These are phyloP conservation scores for barley (Hordeum vulgare) DNA, from an alignment of 176 grass and related monocot species.

Conservation along the genomic window DNA sequence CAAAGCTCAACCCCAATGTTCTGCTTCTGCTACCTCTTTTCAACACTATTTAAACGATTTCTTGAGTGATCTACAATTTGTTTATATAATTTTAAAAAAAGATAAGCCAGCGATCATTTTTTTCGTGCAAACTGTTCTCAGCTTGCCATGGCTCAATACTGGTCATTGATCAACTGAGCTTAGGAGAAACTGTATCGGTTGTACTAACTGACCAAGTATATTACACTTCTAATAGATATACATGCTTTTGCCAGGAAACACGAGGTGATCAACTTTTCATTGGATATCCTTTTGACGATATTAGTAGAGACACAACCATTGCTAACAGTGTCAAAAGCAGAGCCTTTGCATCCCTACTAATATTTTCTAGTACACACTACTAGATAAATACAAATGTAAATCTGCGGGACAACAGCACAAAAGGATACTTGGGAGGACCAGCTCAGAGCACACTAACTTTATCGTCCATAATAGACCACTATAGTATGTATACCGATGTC, in stretches of 20 bases:
- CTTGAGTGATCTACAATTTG: not conserved
- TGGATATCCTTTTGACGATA: slow-evolving; percentile 21
- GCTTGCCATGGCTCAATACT: not conserved
- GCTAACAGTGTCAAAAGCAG: slow-evolving; percentile 17
- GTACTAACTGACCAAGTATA: not conserved
- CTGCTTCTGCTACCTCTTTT: not conserved
- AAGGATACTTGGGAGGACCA: slow-evolving; percentile 25
- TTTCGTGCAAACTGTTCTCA: not conserved
- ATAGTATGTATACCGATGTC: slow-evolving; percentile 26
- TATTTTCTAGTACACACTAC: slow-evolving; percentile 27
- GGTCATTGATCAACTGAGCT: not conserved
- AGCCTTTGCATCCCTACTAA: not conserved
- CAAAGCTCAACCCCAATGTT: not conserved
- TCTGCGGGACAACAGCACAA: slow-evolving; percentile 15
- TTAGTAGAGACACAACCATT: not conserved
- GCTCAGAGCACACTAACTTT: slow-evolving; percentile 41
- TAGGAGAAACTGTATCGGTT: not conserved
- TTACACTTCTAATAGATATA: not conserved
- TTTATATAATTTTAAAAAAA: not conserved
- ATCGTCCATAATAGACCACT: slow-evolving; percentile 15
- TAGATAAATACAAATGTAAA: slow-evolving; percentile 21
- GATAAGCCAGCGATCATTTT: not conserved
- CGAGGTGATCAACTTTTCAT: not conserved
- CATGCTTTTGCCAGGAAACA: not conserved
- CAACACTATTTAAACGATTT: not conserved